A percentile compares a stretch with the other conserved stretches of the same genome.
Conservation (phyloP, 148 eudicot genomes). For the Fagopyrum homotropicum region DNA sequence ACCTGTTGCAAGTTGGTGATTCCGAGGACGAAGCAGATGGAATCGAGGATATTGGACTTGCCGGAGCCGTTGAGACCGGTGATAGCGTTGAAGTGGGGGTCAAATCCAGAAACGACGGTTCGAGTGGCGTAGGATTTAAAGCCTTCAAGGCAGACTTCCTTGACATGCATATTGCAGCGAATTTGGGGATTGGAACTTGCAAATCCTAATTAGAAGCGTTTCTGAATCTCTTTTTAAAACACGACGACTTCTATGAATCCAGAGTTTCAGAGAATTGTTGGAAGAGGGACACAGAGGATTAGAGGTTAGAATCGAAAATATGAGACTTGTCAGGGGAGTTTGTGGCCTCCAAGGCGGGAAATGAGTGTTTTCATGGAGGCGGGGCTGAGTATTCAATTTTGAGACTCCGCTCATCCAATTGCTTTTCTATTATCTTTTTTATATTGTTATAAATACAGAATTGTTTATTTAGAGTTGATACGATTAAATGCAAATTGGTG, state of each 20-base stretch:
- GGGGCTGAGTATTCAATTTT: background rate
- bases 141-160: constrained; percentile 83
- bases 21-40: constrained; percentile 90
- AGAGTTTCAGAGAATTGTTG: background rate
- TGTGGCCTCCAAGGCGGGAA: background rate
- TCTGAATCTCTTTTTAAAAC: background rate
- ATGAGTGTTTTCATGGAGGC: background rate
- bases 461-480: too few relatives aligned
- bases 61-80: constrained; percentile 97
- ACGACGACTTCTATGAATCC: background rate
- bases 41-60: constrained; percentile 87
- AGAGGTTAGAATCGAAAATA: too few relatives aligned
- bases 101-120: constrained; percentile 79
- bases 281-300: background rate
- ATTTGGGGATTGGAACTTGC: background rate
- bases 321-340: background rate
- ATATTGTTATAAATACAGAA: too few relatives aligned
- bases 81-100: constrained; percentile 87
- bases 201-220: constrained; percentile 6
- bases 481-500: too few relatives aligned
- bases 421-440: too few relatives aligned
- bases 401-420: background rate
- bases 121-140: constrained; percentile 96
- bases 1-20: constrained; percentile 97
- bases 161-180: constrained; percentile 53